Base-by-base conservation (phyloP, 2,329 filamentous ascomycete species). In the Calonectria crousiana region DNA sequence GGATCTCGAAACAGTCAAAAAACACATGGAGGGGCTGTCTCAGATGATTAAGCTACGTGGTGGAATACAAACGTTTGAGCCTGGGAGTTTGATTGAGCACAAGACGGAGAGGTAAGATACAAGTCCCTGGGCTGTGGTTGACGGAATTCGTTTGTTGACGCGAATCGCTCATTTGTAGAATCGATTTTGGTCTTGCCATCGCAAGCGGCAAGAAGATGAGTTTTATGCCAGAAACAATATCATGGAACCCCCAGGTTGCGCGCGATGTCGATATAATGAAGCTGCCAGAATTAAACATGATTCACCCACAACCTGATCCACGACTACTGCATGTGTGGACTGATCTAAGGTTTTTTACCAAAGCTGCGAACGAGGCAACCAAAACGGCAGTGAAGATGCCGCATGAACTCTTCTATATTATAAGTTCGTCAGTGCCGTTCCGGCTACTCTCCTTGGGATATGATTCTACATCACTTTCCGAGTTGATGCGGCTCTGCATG, bases 1-100 rank as follows among this genome's bases (percentile, higher is more conserved):
- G 0, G 81, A 82, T 20, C n/a, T 79, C 2, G 71, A 72, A 18
- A 77, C 77, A 0, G 73, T 76, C 0, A 47, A 32, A 10, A 79
- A 78, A 66, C 81, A 82, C 56, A 77, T 81, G 74, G 72, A 81
- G 44, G 81, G 81, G 0, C 64, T 82, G 51, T 41, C 72, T 47
- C 47, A 58, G 16, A 79, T 82, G 11, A 53, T 82, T 9, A 53
- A 79, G 18, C 20, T 82, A 30, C 76, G 79, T 13, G 80, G 80
- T 1, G 81, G 81, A 0, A 14, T 79, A 26, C 28, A 72, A 8
- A 60, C 74, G 1, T 52, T 83, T 32, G 60, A 53, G 8, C 10
- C 18, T 1, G 75, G 75, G 3, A 71, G 73, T 11, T 34, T 78
- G 20, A 62, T 78, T 30, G 68, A 76, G 32, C 76, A 78, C 34